Conservation (phyloP, 257 asterid genomes). For the Solanum chiquidenum region DNA sequence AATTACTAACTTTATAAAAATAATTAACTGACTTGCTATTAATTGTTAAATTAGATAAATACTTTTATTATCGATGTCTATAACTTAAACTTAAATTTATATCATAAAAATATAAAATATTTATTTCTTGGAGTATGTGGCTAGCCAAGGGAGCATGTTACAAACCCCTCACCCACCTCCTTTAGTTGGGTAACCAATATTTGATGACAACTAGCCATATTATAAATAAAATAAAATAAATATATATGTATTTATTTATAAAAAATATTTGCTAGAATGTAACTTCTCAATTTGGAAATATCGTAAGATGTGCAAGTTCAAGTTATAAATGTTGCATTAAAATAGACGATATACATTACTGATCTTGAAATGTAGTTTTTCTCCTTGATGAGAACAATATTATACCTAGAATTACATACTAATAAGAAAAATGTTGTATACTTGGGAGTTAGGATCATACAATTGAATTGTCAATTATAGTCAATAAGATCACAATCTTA, state of each 20-base stretch:
- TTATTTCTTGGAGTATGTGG: background rate
- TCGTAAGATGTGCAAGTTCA: no score
- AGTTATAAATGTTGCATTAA: no score
- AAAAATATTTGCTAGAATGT: background rate
- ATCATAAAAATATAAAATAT: no score
- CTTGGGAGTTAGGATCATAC: background rate
- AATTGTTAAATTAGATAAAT: no score
- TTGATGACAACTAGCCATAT: background rate
- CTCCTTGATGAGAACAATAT: fast-evolving
- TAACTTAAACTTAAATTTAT: no score
- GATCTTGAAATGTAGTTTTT: background rate
- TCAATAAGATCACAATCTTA: background rate
- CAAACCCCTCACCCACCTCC: background rate
- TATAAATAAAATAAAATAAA: no score
- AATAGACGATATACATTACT: no score
- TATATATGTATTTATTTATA: background rate
- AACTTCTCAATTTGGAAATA: background rate
- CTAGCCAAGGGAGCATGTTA: background rate
- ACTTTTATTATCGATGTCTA: background rate
- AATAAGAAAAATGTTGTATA: no score
- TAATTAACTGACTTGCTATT: background rate
- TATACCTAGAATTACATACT: background rate
- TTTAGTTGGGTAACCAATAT: background rate
- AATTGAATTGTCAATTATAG: background rate
- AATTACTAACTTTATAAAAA: background rate